Evolutionary conservation across 768 basidiomycete genomes (phyloP).

Genomic region (Hygrophorus russula): DNA sequence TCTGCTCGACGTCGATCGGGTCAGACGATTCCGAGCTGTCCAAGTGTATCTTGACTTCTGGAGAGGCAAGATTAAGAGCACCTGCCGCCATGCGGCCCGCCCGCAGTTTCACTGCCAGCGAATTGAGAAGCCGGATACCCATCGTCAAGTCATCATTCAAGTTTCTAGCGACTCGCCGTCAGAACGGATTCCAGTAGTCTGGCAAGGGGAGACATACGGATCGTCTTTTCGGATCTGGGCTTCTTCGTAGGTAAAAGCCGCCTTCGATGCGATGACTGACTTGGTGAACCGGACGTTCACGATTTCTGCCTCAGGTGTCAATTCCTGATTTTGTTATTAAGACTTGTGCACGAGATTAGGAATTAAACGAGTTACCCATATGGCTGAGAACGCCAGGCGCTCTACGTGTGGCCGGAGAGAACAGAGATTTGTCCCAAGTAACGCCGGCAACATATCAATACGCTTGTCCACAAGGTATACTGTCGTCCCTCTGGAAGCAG

Average conservation of each 20-base stretch:
- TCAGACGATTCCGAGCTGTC: slow-evolving; percentile 90
- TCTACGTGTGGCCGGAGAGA: slow-evolving; percentile 89
- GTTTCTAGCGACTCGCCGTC: slow-evolving; percentile 31
- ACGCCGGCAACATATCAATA: slow-evolving; percentile 92
- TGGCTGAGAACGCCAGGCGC: slow-evolving; percentile 86
- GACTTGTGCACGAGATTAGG: not conserved
- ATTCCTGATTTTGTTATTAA: slow-evolving; percentile 47
- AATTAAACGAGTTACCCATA: slow-evolving; percentile 57
- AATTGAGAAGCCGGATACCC: slow-evolving; percentile 82
- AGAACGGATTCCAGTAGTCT: not conserved
- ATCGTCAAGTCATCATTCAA: slow-evolving; percentile 72
- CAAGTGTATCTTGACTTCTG: slow-evolving; percentile 95
- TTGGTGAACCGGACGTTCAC: slow-evolving; percentile 87
- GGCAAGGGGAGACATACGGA: slow-evolving; percentile 37
- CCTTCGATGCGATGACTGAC: slow-evolving; percentile 93
- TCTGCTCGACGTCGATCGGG: slow-evolving; percentile 95
- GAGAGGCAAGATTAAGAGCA: slow-evolving; percentile 95
- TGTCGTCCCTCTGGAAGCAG: slow-evolving; percentile 91
- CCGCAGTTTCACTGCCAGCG: slow-evolving; percentile 75
- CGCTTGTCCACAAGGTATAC: slow-evolving; percentile 98
- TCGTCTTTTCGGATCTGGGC: slow-evolving; percentile 93
- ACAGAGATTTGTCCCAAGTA: slow-evolving; percentile 93
- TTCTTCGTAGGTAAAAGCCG: slow-evolving; percentile 94
- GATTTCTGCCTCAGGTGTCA: slow-evolving; percentile 81
- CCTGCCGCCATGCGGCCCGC: slow-evolving; percentile 86